Evolutionary conservation across 192 early-diverging fungal genomes (phyloP).

Genomic region (Linderina pennispora): DNA sequence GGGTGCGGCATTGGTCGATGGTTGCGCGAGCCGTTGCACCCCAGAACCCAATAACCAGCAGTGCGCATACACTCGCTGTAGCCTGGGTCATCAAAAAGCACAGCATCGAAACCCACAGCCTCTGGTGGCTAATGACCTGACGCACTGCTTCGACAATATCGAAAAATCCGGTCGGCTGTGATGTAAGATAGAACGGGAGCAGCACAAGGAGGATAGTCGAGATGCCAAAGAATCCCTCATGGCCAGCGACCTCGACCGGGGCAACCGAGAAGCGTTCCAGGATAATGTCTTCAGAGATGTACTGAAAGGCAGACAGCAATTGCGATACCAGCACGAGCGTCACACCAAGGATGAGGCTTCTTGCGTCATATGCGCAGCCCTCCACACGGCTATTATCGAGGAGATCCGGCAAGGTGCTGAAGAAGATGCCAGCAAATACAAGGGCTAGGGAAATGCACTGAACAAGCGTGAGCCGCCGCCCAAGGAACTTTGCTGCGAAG

Average conservation of each 20-base stretch:
- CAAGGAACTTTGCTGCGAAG: slow-evolving; percentile 80
- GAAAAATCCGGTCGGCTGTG: slow-evolving; percentile 76
- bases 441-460: slow-evolving; percentile 78
- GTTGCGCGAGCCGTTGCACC: slow-evolving; percentile 89
- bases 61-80: slow-evolving; percentile 94
- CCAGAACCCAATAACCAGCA: slow-evolving; percentile 78
- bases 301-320: slow-evolving; percentile 87
- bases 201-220: no score
- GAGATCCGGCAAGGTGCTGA: slow-evolving; percentile 67
- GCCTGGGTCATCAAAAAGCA: slow-evolving; percentile 85
- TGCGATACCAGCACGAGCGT: slow-evolving; percentile 83
- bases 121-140: slow-evolving; percentile 57
- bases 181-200: no score
- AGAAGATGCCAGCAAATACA: slow-evolving; percentile 79
- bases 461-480: slow-evolving; percentile 65
- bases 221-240: slow-evolving; percentile 64
- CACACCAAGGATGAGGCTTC: no score
- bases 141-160: slow-evolving; percentile 68
- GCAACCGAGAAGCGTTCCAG: slow-evolving; percentile 80
- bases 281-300: slow-evolving; percentile 95
- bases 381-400: slow-evolving; percentile 35
- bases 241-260: slow-evolving; percentile 60
- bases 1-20: slow-evolving; percentile 91
- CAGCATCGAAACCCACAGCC: slow-evolving; percentile 65
- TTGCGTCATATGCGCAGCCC: no score